Evolutionary conservation across 805 yeast genomes (phyloP).

Genomic region (Pichia cabralensis): DNA sequence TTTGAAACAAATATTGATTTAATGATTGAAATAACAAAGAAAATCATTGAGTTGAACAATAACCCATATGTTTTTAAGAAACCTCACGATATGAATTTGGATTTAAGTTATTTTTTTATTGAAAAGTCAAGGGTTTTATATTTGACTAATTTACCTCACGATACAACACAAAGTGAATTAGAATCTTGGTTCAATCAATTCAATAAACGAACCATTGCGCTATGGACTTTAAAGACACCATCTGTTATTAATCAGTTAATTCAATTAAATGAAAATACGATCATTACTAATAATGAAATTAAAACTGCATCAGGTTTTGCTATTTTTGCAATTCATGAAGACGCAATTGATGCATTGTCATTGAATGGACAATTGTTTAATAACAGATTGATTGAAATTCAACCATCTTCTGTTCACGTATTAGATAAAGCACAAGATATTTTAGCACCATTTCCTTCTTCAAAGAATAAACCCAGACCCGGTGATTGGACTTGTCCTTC

Average conservation of each 20-base stretch:
- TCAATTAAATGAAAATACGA: no score
- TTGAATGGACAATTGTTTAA: conserved; percentile 69
- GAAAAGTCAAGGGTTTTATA: conserved; percentile 75
- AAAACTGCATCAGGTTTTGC: conserved; percentile 64
- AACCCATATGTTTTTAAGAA: conserved; percentile 35
- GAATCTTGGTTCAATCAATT: conserved; percentile 87
- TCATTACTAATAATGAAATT: background rate
- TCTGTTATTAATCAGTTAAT: conserved; percentile 5
- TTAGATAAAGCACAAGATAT: conserved; percentile 77
- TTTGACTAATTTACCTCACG: conserved; percentile 70
- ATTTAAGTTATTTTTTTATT: conserved; percentile 51
- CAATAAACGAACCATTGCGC: conserved; percentile 79
- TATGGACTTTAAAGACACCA: conserved; percentile 55
- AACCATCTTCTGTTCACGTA: conserved; percentile 72
- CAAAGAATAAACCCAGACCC: conserved; percentile 82
- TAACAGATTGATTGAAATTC: conserved; percentile 73
- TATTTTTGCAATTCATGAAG: conserved; percentile 75
- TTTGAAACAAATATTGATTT: background rate
- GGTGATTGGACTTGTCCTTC: conserved; percentile 99
- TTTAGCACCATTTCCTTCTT: conserved; percentile 74
- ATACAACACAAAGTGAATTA: conserved; percentile 82
- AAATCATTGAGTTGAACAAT: background rate
- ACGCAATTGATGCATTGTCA: conserved; percentile 66
- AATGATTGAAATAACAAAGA: conserved; percentile 3
- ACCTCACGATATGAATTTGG: conserved; percentile 74